Conservation (phyloP, 2,329 filamentous ascomycete species). For the Tolypocladium paradoxum region DNA sequence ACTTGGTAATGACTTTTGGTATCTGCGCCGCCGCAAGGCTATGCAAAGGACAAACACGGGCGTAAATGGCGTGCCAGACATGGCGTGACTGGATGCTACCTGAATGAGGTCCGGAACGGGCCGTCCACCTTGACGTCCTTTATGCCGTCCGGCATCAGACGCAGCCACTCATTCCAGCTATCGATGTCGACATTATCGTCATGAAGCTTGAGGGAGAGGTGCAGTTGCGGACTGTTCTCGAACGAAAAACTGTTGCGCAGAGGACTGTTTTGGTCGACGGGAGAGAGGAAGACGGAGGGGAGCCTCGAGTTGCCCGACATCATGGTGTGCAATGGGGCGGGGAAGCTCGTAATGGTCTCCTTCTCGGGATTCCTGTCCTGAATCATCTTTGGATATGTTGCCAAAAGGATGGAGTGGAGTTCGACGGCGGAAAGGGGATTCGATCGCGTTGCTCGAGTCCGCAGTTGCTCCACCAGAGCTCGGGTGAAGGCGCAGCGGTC, state of each 20-base stretch:
- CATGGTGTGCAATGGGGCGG: slow-evolving; percentile 45
- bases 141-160: slow-evolving; percentile 46
- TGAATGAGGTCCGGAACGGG: slow-evolving; percentile 25
- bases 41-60: background rate
- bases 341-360: slow-evolving; percentile 36
- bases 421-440: slow-evolving; percentile 40
- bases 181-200: slow-evolving; percentile 42
- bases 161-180: slow-evolving; percentile 47
- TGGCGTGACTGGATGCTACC: slow-evolving; percentile 4
- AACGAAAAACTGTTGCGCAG: slow-evolving; percentile 26
- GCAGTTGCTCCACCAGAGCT: slow-evolving; percentile 37
- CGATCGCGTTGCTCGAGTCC: slow-evolving; percentile 32
- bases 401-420: slow-evolving; percentile 42
- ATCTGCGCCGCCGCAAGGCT: background rate
- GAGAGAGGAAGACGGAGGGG: slow-evolving; percentile 45
- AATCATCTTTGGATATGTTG: slow-evolving; percentile 39
- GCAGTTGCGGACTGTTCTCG: slow-evolving; percentile 36
- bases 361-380: slow-evolving; percentile 37
- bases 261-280: slow-evolving; percentile 31
- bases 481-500: slow-evolving; percentile 43
- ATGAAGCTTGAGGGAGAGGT: slow-evolving; percentile 37
- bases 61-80: background rate
- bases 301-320: slow-evolving; percentile 41
- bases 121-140: slow-evolving; percentile 45
- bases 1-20: background rate